Base-by-base conservation (phyloP, 306 rosid species). In the Gillenia trifoliata region DNA sequence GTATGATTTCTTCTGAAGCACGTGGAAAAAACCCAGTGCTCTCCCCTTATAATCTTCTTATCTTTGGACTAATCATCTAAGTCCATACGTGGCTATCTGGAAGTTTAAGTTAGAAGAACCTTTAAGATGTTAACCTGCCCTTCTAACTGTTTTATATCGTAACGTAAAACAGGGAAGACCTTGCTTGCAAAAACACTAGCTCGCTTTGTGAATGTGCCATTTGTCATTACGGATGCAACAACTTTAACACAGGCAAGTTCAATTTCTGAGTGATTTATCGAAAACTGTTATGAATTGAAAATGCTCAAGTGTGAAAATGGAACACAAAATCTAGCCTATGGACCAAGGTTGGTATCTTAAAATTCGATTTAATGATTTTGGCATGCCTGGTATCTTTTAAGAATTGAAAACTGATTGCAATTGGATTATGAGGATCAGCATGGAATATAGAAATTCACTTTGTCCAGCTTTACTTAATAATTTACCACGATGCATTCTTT, bases 211-310 rank as follows among this genome's bases (percentile, higher is more conserved):
- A 93, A 93, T 77, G 98, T 93, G 75, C 98, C 98, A 7, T 91
- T 93, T 81, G 94, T 93, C 83, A 91, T 93, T 80, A 90, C 97
- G 33, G 98, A 93, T 82, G 98, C 98, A 55, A 93, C 98, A 79
- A 93, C 91, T 75, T 88, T 93, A 83, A 93, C 98, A 63, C 98
- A 93, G 94, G 98, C 85, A 45, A 85, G 85, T 85, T 78, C 54
- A 31, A 41, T 68, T 77, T 64, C 77, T 30, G 41, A 64, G 55
- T 55, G 59, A 77, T 31, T 77, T 61, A 33, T 70, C 33, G 23
- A 71, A 68, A 56, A 66, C 52, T 73, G 64, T 78, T 43, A 57
- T 77, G n/a, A 64, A 64, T 59, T 75, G 26, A 17, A 75, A 23
- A 29, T 20, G 6, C 64, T 33, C 19, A 10, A 70, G 71, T 38